Evolutionary conservation across 148 eudicot species (phyloP).

Genomic region (Amaranthus cruentus): DNA sequence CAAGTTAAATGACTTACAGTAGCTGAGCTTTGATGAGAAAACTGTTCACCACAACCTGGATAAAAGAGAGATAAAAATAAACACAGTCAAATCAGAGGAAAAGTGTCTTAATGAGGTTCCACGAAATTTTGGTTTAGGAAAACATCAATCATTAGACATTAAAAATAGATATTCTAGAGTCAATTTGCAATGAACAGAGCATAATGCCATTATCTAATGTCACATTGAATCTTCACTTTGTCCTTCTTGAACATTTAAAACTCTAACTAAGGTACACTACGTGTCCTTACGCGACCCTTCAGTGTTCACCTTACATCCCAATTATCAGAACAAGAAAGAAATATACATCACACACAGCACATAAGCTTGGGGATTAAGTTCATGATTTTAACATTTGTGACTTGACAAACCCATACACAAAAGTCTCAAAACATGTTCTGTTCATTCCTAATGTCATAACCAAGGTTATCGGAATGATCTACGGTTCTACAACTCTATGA

Average conservation of each 20-base stretch:
- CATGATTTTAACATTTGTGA: no score
- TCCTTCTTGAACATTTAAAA: neutral
- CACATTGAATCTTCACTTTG: neutral
- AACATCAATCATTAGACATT: neutral
- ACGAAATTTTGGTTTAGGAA: neutral
- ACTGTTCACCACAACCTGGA: constrained; percentile 22
- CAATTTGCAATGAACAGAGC: neutral
- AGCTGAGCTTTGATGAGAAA: constrained; percentile 23
- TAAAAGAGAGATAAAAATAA: neutral
- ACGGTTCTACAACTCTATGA: no score
- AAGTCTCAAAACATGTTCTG: no score
- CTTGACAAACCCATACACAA: no score
- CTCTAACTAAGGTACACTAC: neutral
- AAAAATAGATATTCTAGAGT: no score
- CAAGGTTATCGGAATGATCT: no score
- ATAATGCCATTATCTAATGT: neutral
- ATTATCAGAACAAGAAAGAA: no score
- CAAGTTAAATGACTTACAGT: constrained; percentile 20
- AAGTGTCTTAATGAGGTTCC: neutral
- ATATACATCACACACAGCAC: no score
- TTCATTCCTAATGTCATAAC: no score
- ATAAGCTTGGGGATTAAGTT: no score
- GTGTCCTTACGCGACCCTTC: neutral
- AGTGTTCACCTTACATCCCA: neutral
- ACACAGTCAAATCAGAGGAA: neutral